These are phyloP conservation scores for Ophiocordyceps sinensis DNA, from an alignment of 2,329 filamentous ascomycete genomes.

Conservation along the genomic window DNA sequence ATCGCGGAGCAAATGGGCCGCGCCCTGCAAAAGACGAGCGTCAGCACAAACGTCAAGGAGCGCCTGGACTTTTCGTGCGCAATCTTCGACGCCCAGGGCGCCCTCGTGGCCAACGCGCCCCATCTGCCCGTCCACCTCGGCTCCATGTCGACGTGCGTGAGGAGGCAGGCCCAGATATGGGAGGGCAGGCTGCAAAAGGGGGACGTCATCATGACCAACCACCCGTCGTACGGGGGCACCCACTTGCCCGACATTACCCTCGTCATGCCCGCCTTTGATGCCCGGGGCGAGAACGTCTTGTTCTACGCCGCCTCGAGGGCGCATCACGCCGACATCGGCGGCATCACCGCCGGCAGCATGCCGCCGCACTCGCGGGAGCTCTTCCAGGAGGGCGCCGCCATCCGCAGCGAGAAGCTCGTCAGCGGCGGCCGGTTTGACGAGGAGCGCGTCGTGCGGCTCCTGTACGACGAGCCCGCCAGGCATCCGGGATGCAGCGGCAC, in stretches of 20 bases:
- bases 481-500: slow-evolving; percentile 67
- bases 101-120: slow-evolving; percentile 60
- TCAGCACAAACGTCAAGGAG: slow-evolving; percentile 70
- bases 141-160: slow-evolving; percentile 67
- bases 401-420: slow-evolving; percentile 57
- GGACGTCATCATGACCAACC: slow-evolving; percentile 22
- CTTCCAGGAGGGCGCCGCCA: slow-evolving; percentile 49
- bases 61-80: slow-evolving; percentile 71
- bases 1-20: slow-evolving; percentile 76
- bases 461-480: slow-evolving; percentile 59
- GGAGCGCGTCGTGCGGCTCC: slow-evolving; percentile 53
- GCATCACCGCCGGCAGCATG: slow-evolving; percentile 72
- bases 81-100: slow-evolving; percentile 60
- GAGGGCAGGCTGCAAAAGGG: slow-evolving; percentile 22
- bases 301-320: slow-evolving; percentile 48
- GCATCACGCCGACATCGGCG: slow-evolving; percentile 42
- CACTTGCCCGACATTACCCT: slow-evolving; percentile 25
- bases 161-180: slow-evolving; percentile 57
- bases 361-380: slow-evolving; percentile 57
- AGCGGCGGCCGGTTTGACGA: slow-evolving; percentile 68
- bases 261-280: slow-evolving; percentile 20
- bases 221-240: slow-evolving; percentile 19
- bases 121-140: slow-evolving; percentile 66
- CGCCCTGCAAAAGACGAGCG: slow-evolving; percentile 64
- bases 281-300: slow-evolving; percentile 22